Conservation (phyloP, 2,329 filamentous ascomycete genomes). For the Xenosphaeropsis pyriputrescens region DNA sequence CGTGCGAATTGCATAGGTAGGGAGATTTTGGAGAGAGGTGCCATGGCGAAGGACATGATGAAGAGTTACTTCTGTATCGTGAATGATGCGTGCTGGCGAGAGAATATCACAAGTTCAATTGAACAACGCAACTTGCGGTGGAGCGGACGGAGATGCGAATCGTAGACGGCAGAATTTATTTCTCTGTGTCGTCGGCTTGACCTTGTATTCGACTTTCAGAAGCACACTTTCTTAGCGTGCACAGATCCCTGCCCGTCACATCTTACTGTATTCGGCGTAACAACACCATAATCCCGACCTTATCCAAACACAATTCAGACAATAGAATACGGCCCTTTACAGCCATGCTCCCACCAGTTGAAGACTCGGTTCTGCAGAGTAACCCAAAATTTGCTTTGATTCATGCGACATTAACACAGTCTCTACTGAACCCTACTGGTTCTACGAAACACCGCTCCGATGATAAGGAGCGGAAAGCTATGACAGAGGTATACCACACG, state of each 20-base stretch:
- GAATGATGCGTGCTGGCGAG: no score
- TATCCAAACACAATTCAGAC: not conserved
- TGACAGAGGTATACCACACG: constrained; percentile 27
- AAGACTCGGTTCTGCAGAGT: constrained; percentile 33
- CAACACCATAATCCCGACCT: not conserved
- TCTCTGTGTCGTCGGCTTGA: not conserved
- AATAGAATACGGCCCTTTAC: not conserved
- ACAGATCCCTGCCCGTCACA: not conserved
- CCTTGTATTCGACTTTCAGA: not conserved
- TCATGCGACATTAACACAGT: constrained; percentile 36
- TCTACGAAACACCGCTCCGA: constrained; percentile 37
- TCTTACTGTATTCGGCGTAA: not conserved
- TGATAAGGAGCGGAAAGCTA: constrained; percentile 31
- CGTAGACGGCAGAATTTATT: not conserved
- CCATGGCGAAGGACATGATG: no score
- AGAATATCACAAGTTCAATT: no score
- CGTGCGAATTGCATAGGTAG: constrained; percentile 15
- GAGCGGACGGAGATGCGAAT: no score
- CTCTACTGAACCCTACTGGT: constrained; percentile 39
- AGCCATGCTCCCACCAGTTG: constrained; percentile 42
- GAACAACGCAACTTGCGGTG: no score
- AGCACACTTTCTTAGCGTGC: not conserved
- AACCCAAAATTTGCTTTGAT: constrained; percentile 47
- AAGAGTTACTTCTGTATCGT: no score
- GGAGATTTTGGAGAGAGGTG: constrained; percentile 2